Conservation (phyloP, 1,284 basidiomycete species). For the Trichosporon faecale region DNA sequence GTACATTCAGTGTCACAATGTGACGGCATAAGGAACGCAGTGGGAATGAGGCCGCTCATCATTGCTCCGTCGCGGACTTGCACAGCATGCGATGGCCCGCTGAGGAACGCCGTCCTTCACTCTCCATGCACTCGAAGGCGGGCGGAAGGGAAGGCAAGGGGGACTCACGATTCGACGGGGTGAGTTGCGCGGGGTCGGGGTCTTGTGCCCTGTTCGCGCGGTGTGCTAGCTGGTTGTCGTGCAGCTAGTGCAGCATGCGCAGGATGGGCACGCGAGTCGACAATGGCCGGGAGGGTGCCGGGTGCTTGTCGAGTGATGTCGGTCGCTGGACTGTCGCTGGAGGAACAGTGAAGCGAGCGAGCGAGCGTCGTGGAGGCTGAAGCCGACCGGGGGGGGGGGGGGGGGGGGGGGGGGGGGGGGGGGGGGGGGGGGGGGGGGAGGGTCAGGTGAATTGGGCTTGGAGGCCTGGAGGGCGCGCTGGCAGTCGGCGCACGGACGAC, state of each 20-base stretch:
- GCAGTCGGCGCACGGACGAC: not conserved
- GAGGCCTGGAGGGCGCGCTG: not conserved
- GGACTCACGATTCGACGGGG: not conserved
- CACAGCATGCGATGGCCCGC: not conserved
- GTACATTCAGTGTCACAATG: not conserved
- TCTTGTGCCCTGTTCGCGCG: not conserved
- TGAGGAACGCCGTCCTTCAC: too few relatives aligned
- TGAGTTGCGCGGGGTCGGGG: not conserved
- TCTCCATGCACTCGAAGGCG: too few relatives aligned
- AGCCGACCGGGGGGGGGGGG: not conserved
- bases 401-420: too few relatives aligned
- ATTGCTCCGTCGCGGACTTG: not conserved
- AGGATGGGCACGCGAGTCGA: too few relatives aligned
- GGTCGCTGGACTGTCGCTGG: not conserved
- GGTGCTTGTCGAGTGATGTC: not conserved
- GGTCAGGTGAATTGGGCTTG: not conserved
- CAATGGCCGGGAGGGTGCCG: not conserved
- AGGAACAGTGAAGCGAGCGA: too few relatives aligned
- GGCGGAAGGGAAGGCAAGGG: too few relatives aligned
- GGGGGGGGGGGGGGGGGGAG: too few relatives aligned
- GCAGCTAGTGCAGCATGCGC: not conserved
- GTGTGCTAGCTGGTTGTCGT: not conserved
- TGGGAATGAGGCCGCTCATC: not conserved
- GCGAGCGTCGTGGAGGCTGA: not conserved
- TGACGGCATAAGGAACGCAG: slow-evolving; percentile 1